phyloP scores from a whole-genome alignment of 1,139 yeast genomes.

The Diutina ranongensis region DNA sequence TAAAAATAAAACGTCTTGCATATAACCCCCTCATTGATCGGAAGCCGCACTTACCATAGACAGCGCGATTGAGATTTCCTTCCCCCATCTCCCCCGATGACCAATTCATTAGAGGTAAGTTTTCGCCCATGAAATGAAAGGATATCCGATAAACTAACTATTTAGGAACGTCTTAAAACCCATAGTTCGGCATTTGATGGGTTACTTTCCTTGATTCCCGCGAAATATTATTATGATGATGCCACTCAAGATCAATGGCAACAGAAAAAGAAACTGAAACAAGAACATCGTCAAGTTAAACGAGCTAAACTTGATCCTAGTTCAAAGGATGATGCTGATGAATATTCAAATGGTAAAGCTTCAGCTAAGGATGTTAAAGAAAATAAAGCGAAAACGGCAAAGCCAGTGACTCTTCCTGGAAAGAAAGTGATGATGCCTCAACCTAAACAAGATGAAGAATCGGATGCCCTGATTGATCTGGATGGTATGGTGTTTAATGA shows the following conservation, averaged over 20 bases:
- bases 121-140: too few relatives aligned
- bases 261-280: slow-evolving; percentile 64
- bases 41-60: not conserved
- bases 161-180: slow-evolving; percentile 68
- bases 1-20: not conserved
- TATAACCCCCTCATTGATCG: not conserved
- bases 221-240: slow-evolving; percentile 78
- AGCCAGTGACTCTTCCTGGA: slow-evolving; percentile 44
- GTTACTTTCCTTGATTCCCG: slow-evolving; percentile 80
- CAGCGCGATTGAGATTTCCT: not conserved
- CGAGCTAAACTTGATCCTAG: slow-evolving; percentile 70
- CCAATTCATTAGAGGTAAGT: slow-evolving; percentile 44
- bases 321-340: slow-evolving; percentile 33
- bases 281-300: slow-evolving; percentile 50
- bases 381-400: slow-evolving; percentile 44
- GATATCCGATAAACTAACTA: too few relatives aligned
- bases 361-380: slow-evolving; percentile 62
- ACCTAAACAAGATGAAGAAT: slow-evolving; percentile 7
- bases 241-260: slow-evolving; percentile 84
- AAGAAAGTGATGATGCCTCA: too few relatives aligned
- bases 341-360: slow-evolving; percentile 25
- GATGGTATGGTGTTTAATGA: slow-evolving; percentile 60
- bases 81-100: slow-evolving; percentile 15
- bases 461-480: slow-evolving; percentile 16
- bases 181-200: slow-evolving; percentile 90